phyloP scores from a whole-genome alignment of 108 stramenopile species.

The Chaetoceros tenuissimus region DNA sequence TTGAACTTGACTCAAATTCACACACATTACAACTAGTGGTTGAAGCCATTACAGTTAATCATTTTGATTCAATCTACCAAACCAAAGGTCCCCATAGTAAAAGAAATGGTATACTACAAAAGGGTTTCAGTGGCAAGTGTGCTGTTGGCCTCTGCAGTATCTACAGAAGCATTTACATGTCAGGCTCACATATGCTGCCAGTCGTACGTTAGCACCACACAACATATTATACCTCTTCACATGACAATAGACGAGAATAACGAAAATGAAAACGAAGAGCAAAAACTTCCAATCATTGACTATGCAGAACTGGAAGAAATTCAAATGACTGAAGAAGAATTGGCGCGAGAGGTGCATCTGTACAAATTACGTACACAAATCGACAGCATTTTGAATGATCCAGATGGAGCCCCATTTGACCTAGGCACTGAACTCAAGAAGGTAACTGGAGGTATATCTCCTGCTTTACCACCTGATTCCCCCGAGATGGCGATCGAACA shows the following conservation, averaged over 20 bases:
- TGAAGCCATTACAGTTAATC: no score
- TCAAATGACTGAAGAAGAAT: not conserved
- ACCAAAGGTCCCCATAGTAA: no score
- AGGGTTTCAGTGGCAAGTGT: no score
- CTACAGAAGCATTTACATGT: no score
- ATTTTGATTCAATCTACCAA: no score
- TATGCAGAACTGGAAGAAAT: not conserved
- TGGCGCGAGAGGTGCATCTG: not conserved
- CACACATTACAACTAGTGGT: no score
- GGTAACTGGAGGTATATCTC: constrained; percentile 24
- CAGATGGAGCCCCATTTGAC: constrained; percentile 47
- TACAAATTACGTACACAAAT: constrained; percentile 14
- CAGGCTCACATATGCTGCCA: no score
- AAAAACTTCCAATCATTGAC: not conserved
- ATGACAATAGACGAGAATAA: not conserved
- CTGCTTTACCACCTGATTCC: constrained; percentile 12
- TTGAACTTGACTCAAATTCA: no score
- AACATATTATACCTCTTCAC: not conserved
- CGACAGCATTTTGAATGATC: constrained; percentile 33
- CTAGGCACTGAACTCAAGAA: constrained; percentile 41
- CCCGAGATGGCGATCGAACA: constrained; percentile 26
- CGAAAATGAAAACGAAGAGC: not conserved
- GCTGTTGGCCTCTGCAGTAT: no score
- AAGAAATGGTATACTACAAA: no score
- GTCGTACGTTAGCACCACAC: not conserved